A percentile compares a stretch with the other conserved stretches of the same genome.
Evolutionary conservation across 2,329 filamentous ascomycete species (phyloP).

Genomic region (Trichoderma endophyticum): DNA sequence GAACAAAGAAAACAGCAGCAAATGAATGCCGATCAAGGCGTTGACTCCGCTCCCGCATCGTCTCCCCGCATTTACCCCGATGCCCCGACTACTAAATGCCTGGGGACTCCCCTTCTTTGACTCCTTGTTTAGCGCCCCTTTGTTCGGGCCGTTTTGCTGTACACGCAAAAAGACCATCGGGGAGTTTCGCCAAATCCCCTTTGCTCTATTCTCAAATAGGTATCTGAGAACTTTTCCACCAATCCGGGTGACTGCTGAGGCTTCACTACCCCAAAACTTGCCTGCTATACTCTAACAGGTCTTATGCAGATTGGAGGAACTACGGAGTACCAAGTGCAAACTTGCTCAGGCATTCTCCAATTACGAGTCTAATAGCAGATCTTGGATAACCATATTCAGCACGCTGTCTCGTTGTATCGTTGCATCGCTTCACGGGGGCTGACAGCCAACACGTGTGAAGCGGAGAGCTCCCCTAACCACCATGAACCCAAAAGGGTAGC

Average conservation of each 20-base stretch:
- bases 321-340: not conserved
- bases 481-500: not conserved
- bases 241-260: not conserved
- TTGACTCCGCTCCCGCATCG: slow-evolving; percentile 9
- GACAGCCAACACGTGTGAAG: slow-evolving; percentile 5
- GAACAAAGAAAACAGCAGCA: not conserved
- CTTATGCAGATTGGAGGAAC: not conserved
- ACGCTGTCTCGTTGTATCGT: slow-evolving; percentile 13
- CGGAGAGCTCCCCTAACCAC: slow-evolving; percentile 3
- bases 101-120: not conserved
- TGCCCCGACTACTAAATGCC: not conserved
- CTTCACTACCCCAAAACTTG: not conserved
- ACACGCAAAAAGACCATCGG: slow-evolving; percentile 13
- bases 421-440: slow-evolving; percentile 7
- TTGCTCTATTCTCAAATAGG: not conserved
- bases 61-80: slow-evolving; percentile 13
- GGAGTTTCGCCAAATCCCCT: slow-evolving; percentile 12
- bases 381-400: not conserved
- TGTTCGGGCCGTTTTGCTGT: slow-evolving; percentile 17
- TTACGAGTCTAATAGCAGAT: not conserved
- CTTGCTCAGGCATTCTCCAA: not conserved
- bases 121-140: slow-evolving; percentile 10
- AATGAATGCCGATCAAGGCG: slow-evolving; percentile 6
- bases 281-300: not conserved
- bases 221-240: slow-evolving; percentile 7